Evolutionary conservation across 768 basidiomycete genomes (phyloP), one percentile per base, ranked within the genome.

Genomic region (Suillus subalutaceus): DNA sequence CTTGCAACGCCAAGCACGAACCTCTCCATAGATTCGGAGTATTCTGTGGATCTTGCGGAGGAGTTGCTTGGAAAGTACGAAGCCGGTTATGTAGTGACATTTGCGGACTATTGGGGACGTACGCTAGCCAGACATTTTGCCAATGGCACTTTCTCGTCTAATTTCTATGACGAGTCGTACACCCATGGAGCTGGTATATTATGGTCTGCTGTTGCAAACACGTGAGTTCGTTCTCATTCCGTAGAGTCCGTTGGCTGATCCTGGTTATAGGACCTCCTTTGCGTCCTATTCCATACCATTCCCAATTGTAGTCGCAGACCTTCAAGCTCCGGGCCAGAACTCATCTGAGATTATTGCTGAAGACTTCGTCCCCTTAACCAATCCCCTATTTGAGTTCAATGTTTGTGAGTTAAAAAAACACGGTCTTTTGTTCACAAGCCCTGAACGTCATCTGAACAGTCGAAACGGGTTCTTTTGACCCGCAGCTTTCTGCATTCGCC

Each of bases 401-500:
- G 67, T 75, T 37, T 76, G 75, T 76, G 18, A 69, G 76, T 75
- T 38, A 13, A 20, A 30, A n/a, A 12, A 38, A 6, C 26, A 12
- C 58, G 13, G 18, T 59, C 16, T 16, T 58, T n/a, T 26, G 46
- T 46, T 32, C 50, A 35, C 15, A 10, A n/a, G 64, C 41, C 35
- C 50, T 40, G 37, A 64, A 41, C 16, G 7, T 2, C 26, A 20
- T 26, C 12, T 12, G 30, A n/a, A 38, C 46, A 82, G 81, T 72
- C 62, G 80, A 81, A 65, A 77, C 77, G 70, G 81, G 83, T 0
- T 80, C 79, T 0, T 84, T 74, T 66, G 83, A 84, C 63, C 74
- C 81, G 62, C 77, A 77, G 50, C 71, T 82, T 7, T 80, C 83
- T 1, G 84, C 85, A 3, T 85, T 85, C 63, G 79, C 80, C 6